A percentile compares a stretch with the other conserved stretches of the same genome.
phyloP scores from a whole-genome alignment of 2,329 filamentous ascomycete genomes.

The Cyphellophora europaea region DNA sequence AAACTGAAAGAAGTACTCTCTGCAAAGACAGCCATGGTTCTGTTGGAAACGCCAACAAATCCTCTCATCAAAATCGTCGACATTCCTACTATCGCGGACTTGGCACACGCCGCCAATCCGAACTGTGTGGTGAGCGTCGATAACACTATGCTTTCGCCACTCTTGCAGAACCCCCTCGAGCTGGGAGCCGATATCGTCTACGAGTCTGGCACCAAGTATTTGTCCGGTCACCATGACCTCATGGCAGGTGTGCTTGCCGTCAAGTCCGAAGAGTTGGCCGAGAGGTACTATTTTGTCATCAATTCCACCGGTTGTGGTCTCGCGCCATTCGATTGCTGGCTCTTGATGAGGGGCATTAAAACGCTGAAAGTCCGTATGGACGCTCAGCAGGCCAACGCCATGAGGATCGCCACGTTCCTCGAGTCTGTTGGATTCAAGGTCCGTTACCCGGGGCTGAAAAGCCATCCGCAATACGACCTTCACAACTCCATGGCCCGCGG shows the following conservation, averaged over 20 bases:
- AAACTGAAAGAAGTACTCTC: conserved; percentile 60
- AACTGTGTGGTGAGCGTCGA: conserved; percentile 82
- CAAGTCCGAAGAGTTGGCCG: conserved; percentile 71
- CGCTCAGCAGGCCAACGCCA: conserved; percentile 89
- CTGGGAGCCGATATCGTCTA: conserved; percentile 94
- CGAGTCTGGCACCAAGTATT: conserved; percentile 94
- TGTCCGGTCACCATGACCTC: conserved; percentile 95
- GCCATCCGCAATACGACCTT: conserved; percentile 90
- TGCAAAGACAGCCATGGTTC: conserved; percentile 83
- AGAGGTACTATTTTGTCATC: conserved; percentile 93
- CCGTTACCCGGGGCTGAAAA: conserved; percentile 86
- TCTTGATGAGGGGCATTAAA: conserved; percentile 91
- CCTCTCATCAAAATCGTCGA: conserved; percentile 98
- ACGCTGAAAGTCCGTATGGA: conserved; percentile 97
- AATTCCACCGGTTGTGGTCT: conserved; percentile 92
- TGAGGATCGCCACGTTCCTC: conserved; percentile 67
- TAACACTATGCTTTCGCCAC: conserved; percentile 97
- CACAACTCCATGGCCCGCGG: conserved; percentile 94
- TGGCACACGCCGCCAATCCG: conserved; percentile 68
- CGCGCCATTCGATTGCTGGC: conserved; percentile 89
- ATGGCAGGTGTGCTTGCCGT: conserved; percentile 96
- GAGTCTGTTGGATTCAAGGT: conserved; percentile 88
- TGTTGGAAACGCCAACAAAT: conserved; percentile 94
- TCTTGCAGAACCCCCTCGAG: conserved; percentile 88
- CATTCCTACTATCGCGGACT: conserved; percentile 66